Conservation (phyloP, 805 yeast species). For the Pichia kluyveri region DNA sequence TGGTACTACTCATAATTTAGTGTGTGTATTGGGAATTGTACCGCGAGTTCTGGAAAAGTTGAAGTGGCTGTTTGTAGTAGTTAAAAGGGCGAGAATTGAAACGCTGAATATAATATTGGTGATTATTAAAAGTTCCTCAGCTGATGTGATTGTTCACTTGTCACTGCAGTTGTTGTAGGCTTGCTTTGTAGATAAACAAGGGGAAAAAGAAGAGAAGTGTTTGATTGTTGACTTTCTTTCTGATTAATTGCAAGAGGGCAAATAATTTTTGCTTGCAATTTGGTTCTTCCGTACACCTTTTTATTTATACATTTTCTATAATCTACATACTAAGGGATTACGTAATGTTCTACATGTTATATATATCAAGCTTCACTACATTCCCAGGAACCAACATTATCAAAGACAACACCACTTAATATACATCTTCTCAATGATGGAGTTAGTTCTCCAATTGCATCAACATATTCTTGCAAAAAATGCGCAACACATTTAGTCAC, state of each 20-base stretch:
- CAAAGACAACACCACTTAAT: slow-evolving; percentile 36
- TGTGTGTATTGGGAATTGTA: no score
- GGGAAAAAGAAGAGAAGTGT: no score
- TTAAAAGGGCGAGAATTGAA: neutral
- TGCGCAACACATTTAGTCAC: slow-evolving; percentile 36
- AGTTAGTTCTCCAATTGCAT: slow-evolving; percentile 23
- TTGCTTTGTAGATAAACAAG: no score
- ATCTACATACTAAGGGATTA: no score
- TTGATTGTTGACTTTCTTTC: no score
- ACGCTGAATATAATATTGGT: no score
- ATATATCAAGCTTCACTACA: slow-evolving; percentile 10
- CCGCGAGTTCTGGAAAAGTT: neutral
- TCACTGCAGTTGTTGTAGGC: no score
- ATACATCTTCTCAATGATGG: slow-evolving; percentile 28
- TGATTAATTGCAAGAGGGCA: neutral
- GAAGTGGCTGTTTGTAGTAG: neutral
- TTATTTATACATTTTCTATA: no score
- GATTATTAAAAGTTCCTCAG: no score
- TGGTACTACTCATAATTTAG: neutral
- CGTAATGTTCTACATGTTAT: no score
- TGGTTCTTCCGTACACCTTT: neutral
- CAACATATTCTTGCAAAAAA: slow-evolving; percentile 36
- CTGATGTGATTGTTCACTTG: no score
- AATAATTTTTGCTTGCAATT: neutral
- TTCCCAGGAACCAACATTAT: slow-evolving; percentile 11